phyloP scores from a whole-genome alignment of 768 basidiomycete genomes.

The Basidioascus undulatus region DNA sequence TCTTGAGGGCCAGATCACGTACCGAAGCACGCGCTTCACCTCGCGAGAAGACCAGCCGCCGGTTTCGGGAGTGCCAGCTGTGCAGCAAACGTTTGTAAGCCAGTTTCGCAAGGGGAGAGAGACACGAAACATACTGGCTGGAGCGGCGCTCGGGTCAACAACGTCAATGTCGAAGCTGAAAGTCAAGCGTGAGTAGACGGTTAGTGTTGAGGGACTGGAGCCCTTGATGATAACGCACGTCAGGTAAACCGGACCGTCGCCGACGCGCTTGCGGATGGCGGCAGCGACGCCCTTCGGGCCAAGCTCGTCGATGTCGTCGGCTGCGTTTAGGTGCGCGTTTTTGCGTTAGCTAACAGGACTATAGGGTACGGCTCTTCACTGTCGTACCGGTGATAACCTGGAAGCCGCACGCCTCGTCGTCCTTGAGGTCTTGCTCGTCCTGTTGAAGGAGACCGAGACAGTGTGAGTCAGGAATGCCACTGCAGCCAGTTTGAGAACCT shows the following conservation, averaged over 20 bases:
- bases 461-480: neutral
- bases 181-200: too few species aligned
- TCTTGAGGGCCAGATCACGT: too few species aligned
- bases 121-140: too few species aligned
- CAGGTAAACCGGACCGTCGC: constrained; percentile 54
- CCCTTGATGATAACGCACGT: too few species aligned
- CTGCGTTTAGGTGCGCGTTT: too few species aligned
- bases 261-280: constrained; percentile 44
- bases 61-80: constrained; percentile 59
- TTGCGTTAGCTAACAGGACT: too few species aligned
- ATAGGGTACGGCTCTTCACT: too few species aligned
- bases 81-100: constrained; percentile 3
- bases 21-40: constrained; percentile 50
- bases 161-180: constrained; percentile 53
- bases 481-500: neutral
- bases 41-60: constrained; percentile 66
- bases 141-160: constrained; percentile 55
- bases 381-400: constrained; percentile 50
- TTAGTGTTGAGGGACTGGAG: too few species aligned
- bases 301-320: constrained; percentile 61
- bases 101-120: too few species aligned
- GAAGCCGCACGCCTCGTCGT: constrained; percentile 53
- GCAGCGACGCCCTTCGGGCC: constrained; percentile 44
- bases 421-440: constrained; percentile 28
- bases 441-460: neutral